Evolutionary conservation across 2,329 filamentous ascomycete genomes (phyloP).

Genomic region (Lachnellula subtilissima): DNA sequence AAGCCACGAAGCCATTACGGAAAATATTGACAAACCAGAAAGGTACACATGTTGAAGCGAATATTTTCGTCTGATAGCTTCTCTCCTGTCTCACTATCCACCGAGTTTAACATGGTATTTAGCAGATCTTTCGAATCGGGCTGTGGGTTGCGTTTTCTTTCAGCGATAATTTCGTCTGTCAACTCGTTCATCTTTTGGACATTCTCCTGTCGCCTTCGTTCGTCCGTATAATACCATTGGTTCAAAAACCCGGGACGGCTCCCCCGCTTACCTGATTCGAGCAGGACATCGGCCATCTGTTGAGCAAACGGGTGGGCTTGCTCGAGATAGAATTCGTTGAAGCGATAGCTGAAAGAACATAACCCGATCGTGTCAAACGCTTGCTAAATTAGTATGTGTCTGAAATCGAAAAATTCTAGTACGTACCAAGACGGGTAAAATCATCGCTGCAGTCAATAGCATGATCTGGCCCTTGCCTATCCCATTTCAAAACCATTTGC

Average conservation of each 20-base stretch:
- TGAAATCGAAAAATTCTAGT: not conserved
- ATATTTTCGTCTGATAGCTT: conserved; percentile 57
- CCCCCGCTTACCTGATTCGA: conserved; percentile 47
- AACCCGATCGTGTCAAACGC: not conserved
- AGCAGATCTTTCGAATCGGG: conserved; percentile 59
- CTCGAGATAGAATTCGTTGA: conserved; percentile 68
- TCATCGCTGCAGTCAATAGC: not conserved
- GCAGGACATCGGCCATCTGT: conserved; percentile 60
- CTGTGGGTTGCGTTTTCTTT: conserved; percentile 49
- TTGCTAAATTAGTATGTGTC: not conserved
- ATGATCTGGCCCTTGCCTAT: not conserved
- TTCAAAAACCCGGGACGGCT: conserved; percentile 42
- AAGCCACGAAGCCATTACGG: not conserved
- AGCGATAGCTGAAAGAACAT: conserved; percentile 63
- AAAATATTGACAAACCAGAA: conserved; percentile 37
- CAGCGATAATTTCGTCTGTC: conserved; percentile 53
- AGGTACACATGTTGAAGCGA: conserved; percentile 64
- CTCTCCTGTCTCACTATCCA: conserved; percentile 60
- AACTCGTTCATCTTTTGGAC: conserved; percentile 36
- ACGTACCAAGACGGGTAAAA: not conserved
- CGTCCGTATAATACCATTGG: conserved; percentile 31
- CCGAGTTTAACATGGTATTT: conserved; percentile 61
- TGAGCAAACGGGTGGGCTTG: conserved; percentile 64
- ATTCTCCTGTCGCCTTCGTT: not conserved
- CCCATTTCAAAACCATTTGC: not conserved